A percentile compares a stretch with the other conserved stretches of the same genome.
phyloP scores from a whole-genome alignment of 2,329 filamentous ascomycete genomes.

The Penicillium decumbens region DNA sequence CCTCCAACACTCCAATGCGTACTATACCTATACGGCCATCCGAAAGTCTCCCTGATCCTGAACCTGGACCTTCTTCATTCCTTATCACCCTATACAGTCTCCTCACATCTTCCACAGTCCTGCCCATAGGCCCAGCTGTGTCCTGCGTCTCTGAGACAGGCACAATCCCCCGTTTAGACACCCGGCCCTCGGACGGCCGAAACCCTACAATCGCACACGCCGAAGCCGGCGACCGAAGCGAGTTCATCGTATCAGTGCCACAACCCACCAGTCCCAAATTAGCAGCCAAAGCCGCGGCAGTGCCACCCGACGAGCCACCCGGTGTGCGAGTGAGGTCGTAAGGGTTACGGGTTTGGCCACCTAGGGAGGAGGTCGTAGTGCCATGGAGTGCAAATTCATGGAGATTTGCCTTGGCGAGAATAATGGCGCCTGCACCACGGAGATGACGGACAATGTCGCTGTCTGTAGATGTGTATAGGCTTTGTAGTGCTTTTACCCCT shows the following conservation, averaged over 20 bases:
- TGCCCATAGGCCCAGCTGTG: slow-evolving; percentile 52
- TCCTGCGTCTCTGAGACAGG: slow-evolving; percentile 57
- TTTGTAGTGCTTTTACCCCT: slow-evolving; percentile 49
- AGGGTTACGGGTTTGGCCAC: slow-evolving; percentile 62
- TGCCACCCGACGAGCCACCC: slow-evolving; percentile 61
- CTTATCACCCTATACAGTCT: slow-evolving; percentile 28
- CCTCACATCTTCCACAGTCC: slow-evolving; percentile 34
- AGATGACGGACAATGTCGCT: slow-evolving; percentile 51
- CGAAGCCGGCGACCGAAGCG: slow-evolving; percentile 57
- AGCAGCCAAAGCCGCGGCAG: slow-evolving; percentile 56
- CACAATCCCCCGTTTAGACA: slow-evolving; percentile 50
- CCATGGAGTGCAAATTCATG: slow-evolving; percentile 63
- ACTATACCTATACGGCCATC: background rate
- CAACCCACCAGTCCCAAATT: slow-evolving; percentile 57
- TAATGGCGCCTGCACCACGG: slow-evolving; percentile 51
- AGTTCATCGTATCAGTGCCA: slow-evolving; percentile 61
- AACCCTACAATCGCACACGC: slow-evolving; percentile 59
- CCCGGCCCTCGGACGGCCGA: slow-evolving; percentile 53
- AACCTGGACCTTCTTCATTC: background rate
- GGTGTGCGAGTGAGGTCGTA: slow-evolving; percentile 63
- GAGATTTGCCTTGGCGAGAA: slow-evolving; percentile 58
- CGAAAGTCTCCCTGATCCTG: background rate
- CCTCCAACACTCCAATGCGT: slow-evolving; percentile 50
- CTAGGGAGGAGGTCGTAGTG: slow-evolving; percentile 57
- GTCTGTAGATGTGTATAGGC: slow-evolving; percentile 41